phyloP scores from a whole-genome alignment of 371 early-diverging fungal species.

The Apophysomyces sp. region DNA sequence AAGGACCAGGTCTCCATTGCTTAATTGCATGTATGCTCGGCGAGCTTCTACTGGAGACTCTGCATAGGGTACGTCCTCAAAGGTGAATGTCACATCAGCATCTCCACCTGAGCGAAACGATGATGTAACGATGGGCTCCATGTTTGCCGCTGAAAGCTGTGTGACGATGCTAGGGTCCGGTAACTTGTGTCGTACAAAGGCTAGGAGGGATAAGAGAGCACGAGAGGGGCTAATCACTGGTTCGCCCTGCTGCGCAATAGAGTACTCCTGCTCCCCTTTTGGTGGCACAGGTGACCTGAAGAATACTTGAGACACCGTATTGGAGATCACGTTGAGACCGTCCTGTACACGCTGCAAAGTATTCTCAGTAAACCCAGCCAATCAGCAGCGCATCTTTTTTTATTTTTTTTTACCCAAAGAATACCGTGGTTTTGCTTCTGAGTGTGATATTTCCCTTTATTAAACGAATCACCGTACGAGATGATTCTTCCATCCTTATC shows the following conservation, averaged over 20 bases:
- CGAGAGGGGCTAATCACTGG: slow-evolving; percentile 21
- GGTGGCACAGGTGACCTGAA: slow-evolving; percentile 7
- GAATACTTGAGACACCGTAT: slow-evolving; percentile 23
- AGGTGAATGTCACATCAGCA: neutral
- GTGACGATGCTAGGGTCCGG: slow-evolving; percentile 22
- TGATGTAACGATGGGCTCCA: neutral
- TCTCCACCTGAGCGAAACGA: neutral
- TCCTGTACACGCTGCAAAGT: slow-evolving; percentile 17
- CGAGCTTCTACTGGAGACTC: slow-evolving; percentile 53
- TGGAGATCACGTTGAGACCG: slow-evolving; percentile 18
- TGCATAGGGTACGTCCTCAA: slow-evolving; percentile 61
- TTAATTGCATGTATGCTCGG: slow-evolving; percentile 58
- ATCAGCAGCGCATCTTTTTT: neutral
- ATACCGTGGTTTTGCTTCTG: slow-evolving; percentile 16
- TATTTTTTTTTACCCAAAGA: slow-evolving; percentile 9
- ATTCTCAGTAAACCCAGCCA: neutral
- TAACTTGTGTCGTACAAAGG: slow-evolving; percentile 28
- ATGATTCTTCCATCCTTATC: slow-evolving; percentile 69
- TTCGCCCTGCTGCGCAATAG: slow-evolving; percentile 5
- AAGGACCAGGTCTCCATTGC: slow-evolving; percentile 51
- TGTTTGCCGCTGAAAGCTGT: neutral
- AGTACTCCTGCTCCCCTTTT: slow-evolving; percentile 4
- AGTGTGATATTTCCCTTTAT: slow-evolving; percentile 20
- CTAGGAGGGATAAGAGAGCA: slow-evolving; percentile 29
- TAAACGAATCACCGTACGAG: slow-evolving; percentile 75